phyloP scores from a whole-genome alignment of 768 basidiomycete species.

The Paxillus involutus region DNA sequence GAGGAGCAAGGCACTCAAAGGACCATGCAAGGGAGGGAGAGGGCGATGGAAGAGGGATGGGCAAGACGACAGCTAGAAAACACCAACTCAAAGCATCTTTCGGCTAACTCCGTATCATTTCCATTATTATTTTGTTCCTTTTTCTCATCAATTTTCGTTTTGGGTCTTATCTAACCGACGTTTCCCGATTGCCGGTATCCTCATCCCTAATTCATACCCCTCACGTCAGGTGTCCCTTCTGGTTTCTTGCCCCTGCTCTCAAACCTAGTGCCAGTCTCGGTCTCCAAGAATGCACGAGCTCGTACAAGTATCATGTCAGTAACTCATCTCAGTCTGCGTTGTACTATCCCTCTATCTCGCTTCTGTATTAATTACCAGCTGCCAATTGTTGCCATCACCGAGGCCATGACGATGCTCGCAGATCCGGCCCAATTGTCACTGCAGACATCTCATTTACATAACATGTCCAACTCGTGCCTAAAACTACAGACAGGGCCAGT shows the following conservation, averaged over 20 bases:
- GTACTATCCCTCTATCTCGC: neutral
- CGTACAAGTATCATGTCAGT: neutral
- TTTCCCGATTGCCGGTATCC: conserved; percentile 8
- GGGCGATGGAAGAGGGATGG: conserved; percentile 20
- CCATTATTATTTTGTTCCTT: conserved; percentile 9
- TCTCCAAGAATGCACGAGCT: too few species aligned
- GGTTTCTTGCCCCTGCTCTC: too few species aligned
- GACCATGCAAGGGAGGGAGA: conserved; percentile 33
- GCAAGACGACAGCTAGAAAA: conserved; percentile 31
- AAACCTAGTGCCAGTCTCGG: too few species aligned
- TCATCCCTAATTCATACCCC: conserved; percentile 2
- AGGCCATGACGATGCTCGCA: neutral
- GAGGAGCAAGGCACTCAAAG: conserved; percentile 30
- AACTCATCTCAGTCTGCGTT: neutral
- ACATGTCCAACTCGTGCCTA: too few species aligned
- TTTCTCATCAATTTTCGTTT: conserved; percentile 9
- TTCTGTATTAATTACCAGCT: conserved; percentile 1
- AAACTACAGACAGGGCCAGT: too few species aligned
- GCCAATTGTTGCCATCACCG: conserved; percentile 8
- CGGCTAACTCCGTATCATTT: conserved; percentile 26
- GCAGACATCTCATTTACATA: too few species aligned
- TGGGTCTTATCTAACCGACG: conserved; percentile 29
- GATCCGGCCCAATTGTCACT: too few species aligned
- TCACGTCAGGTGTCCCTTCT: too few species aligned
- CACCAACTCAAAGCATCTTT: conserved; percentile 15